Base-by-base conservation (phyloP, 2,329 filamentous ascomycete genomes). In the Alternaria triticimaculans region DNA sequence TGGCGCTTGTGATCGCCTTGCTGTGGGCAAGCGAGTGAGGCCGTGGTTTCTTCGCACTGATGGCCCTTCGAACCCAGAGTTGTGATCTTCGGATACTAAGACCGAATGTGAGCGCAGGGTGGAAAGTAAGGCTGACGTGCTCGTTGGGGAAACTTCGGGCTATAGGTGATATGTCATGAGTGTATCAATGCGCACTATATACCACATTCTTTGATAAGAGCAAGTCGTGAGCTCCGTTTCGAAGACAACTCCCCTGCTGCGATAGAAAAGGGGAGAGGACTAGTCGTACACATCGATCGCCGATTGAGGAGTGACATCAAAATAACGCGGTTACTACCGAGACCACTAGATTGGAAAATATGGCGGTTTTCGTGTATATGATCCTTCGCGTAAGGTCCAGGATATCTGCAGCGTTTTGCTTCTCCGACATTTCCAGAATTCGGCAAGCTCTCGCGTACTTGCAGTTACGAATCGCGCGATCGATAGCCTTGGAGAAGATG, bases 71-170 rank as follows among this genome's bases (percentile, higher is more conserved):
- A 10, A 37, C 49, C 8, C 14, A 23, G 49, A 10, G 14, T n/a
- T 9, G 15, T 41, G 49, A 53, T 53, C 49, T 53, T 37, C 20
- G 30, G 23, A 21, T 53, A 53, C 37, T 41, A 41, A 41, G 37
- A 41, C 30, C 14, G 28, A 53, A 33, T 21, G 49, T 15, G 49
- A 12, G 14, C 30, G 30, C 14, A 53, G 9, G 28, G 20, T 21
- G 20, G 49, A 41, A 37, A 20, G 18, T 20, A 41, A 25, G 49
- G 49, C 30, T 53, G 49, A 53, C 30, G 30, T 53, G 14, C 23
- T 53, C 49, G 20, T 53, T 53, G 49, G 49, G 49, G 49, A 37
- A 53, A 37, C 30, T 53, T 53, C 49, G 49, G 49, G 30, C 37
- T 41, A 18, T 18, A 18, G 37, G 37, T 41, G 15, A 41, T 53